phyloP scores from a whole-genome alignment of 2,329 filamentous ascomycete species.

The Rhynchosporium agropyri region DNA sequence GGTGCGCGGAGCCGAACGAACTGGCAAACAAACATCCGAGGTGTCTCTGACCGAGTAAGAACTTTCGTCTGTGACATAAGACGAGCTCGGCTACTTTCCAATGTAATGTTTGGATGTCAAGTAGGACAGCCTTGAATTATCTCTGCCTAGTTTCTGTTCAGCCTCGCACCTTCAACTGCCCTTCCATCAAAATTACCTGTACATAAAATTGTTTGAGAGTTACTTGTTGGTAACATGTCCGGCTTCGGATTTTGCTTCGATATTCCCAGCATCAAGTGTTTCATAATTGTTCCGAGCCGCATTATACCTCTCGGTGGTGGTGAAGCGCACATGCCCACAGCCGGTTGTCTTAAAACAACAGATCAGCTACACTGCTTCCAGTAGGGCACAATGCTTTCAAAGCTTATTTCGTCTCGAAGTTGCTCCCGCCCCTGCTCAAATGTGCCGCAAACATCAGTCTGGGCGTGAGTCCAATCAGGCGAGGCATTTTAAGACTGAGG shows the following conservation, averaged over 20 bases:
- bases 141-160: background rate
- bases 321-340: conserved; percentile 16
- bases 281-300: conserved; percentile 18
- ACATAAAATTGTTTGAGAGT: conserved; percentile 13
- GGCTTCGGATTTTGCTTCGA: conserved; percentile 16
- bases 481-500: conserved; percentile 12
- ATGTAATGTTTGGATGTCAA: background rate
- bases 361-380: background rate
- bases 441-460: conserved; percentile 11
- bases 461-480: conserved; percentile 12
- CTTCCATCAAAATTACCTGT: conserved; percentile 5
- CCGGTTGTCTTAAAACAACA: conserved; percentile 4
- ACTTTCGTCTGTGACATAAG: background rate
- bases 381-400: conserved; percentile 12
- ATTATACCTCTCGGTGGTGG: conserved; percentile 17
- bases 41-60: background rate
- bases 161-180: background rate
- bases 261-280: conserved; percentile 16
- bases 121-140: conserved; percentile 1
- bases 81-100: conserved; percentile 2
- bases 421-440: background rate
- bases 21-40: background rate
- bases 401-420: conserved; percentile 8
- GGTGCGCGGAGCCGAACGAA: background rate
- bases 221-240: conserved; percentile 9